These are phyloP conservation scores for Sistotremastrum niveocremeum DNA, from an alignment of 768 basidiomycete genomes.

Conservation along the genomic window DNA sequence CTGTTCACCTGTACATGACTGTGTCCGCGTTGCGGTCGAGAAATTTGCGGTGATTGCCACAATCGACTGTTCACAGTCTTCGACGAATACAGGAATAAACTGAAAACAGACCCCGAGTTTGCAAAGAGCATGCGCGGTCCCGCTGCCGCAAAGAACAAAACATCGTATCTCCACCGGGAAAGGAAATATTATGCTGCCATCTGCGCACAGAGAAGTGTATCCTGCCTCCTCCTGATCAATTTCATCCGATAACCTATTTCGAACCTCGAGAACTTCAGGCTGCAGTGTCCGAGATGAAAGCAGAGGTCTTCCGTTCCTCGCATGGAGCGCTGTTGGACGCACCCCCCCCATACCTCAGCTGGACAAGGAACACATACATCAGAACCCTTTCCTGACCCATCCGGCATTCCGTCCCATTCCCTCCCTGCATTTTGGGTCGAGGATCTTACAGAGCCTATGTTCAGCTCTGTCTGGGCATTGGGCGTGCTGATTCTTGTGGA, in stretches of 20 bases:
- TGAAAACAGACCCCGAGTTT: conserved; percentile 49
- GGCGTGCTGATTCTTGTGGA: conserved; percentile 75
- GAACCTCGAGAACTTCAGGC: no score
- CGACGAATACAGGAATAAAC: no score
- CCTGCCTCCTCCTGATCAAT: neutral
- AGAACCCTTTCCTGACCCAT: no score
- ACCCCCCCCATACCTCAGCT: no score
- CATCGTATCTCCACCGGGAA: conserved; percentile 40
- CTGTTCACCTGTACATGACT: conserved; percentile 85
- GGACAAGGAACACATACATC: no score
- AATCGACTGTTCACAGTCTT: no score
- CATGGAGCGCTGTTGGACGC: no score
- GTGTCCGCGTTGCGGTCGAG: conserved; percentile 82
- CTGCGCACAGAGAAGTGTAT: neutral
- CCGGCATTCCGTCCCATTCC: conserved; percentile 30
- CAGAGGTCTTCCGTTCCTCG: no score
- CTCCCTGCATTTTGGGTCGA: conserved; percentile 33
- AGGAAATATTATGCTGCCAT: conserved; percentile 17
- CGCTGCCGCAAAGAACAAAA: conserved; percentile 32
- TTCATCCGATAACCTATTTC: neutral
- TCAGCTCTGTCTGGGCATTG: conserved; percentile 54
- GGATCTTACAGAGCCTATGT: conserved; percentile 43
- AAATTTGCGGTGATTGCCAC: conserved; percentile 81
- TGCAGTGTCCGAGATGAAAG: no score
- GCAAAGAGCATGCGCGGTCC: conserved; percentile 40